A percentile compares a stretch with the other conserved stretches of the same genome.
These are phyloP conservation scores for Graphiopsis chlorocephala DNA, from an alignment of 2,329 filamentous ascomycete genomes.

Conservation along the genomic window DNA sequence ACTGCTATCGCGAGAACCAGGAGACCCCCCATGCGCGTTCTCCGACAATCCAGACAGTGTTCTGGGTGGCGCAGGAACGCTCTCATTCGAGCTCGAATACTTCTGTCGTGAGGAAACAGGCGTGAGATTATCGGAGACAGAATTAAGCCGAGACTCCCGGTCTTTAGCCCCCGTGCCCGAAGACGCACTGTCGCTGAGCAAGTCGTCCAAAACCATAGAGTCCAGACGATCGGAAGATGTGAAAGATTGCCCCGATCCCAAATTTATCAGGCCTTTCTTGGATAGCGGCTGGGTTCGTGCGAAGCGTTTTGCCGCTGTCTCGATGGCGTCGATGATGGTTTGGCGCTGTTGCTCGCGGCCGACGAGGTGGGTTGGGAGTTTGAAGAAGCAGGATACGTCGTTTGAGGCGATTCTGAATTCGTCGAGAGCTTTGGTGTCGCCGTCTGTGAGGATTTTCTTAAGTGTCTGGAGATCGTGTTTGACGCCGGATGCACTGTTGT, in stretches of 20 bases:
- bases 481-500: constrained; percentile 83
- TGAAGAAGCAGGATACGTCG: constrained; percentile 90
- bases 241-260: constrained; percentile 47
- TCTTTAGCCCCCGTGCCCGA: constrained; percentile 50
- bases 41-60: background rate
- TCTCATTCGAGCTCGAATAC: constrained; percentile 6
- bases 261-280: constrained; percentile 44
- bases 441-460: constrained; percentile 70
- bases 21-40: background rate
- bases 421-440: constrained; percentile 67
- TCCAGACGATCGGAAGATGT: constrained; percentile 31
- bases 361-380: constrained; percentile 76
- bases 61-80: background rate
- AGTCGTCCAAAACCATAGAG: constrained; percentile 40
- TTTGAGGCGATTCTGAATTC: constrained; percentile 75
- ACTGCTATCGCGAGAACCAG: background rate
- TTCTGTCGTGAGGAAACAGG: constrained; percentile 15
- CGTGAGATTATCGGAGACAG: constrained; percentile 32
- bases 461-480: constrained; percentile 76
- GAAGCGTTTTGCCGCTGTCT: constrained; percentile 70
- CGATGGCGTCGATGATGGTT: constrained; percentile 69
- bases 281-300: constrained; percentile 30
- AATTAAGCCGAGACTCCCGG: constrained; percentile 39
- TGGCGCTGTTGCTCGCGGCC: constrained; percentile 72
- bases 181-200: constrained; percentile 48